These are phyloP conservation scores for Cladobotryum mycophilum DNA, from an alignment of 2,329 filamentous ascomycete species.

Conservation along the genomic window DNA sequence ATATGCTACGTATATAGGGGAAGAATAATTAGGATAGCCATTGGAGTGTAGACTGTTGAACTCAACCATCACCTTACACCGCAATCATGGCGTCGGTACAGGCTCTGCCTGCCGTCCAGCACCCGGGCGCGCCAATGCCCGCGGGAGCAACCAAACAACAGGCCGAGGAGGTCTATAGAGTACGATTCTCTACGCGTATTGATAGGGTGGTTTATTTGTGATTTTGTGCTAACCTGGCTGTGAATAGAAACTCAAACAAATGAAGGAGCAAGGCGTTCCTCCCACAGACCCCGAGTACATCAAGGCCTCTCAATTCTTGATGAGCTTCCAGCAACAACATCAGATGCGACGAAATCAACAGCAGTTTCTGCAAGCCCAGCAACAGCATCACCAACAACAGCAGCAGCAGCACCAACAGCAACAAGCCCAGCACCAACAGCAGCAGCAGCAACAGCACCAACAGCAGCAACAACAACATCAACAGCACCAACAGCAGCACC, in stretches of 20 bases:
- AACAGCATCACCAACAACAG: constrained; percentile 38
- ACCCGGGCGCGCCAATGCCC: constrained; percentile 57
- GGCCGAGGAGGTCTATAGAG: constrained; percentile 66
- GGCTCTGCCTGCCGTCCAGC: constrained; percentile 60
- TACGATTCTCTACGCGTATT: constrained; percentile 32
- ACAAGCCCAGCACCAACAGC: constrained; percentile 36
- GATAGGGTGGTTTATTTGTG: too few relatives aligned
- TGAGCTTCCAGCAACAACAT: constrained; percentile 62
- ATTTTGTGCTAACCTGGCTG: not conserved
- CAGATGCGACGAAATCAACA: constrained; percentile 46
- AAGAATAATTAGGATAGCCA: constrained; percentile 17
- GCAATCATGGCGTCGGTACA: constrained; percentile 75
- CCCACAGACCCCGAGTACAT: constrained; percentile 80
- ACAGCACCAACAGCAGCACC: constrained; percentile 18
- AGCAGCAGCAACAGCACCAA: not conserved
- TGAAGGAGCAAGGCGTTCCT: constrained; percentile 79
- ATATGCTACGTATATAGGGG: constrained; percentile 33
- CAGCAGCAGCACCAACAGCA: constrained; percentile 33
- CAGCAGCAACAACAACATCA: too few relatives aligned
- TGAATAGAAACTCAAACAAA: constrained; percentile 73
- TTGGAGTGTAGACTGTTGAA: constrained; percentile 20
- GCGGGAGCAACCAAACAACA: constrained; percentile 68
- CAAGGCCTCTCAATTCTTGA: constrained; percentile 71
- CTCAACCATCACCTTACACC: constrained; percentile 18
- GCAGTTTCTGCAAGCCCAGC: constrained; percentile 34